Evolutionary conservation across 192 early-diverging fungal genomes (phyloP), one percentile per base, ranked within the genome.

Genomic region (Coemansia sp.): DNA sequence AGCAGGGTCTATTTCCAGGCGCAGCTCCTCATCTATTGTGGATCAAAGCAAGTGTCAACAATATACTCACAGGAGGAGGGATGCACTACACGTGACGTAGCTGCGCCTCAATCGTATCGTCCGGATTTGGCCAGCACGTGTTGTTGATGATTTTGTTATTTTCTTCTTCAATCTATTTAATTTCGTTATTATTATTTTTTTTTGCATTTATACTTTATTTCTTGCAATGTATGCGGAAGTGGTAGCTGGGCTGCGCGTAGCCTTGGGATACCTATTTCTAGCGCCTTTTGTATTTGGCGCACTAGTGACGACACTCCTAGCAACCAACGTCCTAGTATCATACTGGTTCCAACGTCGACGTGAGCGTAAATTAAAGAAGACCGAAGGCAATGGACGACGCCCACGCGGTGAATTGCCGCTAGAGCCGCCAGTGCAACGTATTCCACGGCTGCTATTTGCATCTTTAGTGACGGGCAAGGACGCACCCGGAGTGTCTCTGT

Each of bases 281-380:
- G 43, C 67, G 12, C 72, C 79, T 5, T 33, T 85, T 7, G 33
- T 69, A 18, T 49, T 82, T 6, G 75, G 66, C 0, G 55, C 72
- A 1, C 11, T 74, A 10, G 68, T 60, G 43, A 68, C 68, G 16
- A 36, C 51, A 29, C 76, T 85, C 16, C 71, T 85, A 5, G 51
- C 36, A 27, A 65, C 76, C 13, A 85, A 85, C 61, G 62, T 85
- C 7, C n/a, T 65, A 7, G 68, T 70, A 5, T 85, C 84, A 9
- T 82, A 78, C 67, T 78, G 70, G 76, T 85, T 82, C 67, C 79
- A 82, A 47, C 72, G 65, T 8, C 70, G 61, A 24, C 70, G 62
- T 12, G 75, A 69, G n/a, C 65, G 49, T 55, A 69, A 42, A 60
- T 33, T n/a, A 9, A 31, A 60, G 16, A 34, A 10, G 3, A 34